These are phyloP conservation scores for Fonsecaea erecta DNA, from an alignment of 2,329 filamentous ascomycete species.

Conservation along the genomic window DNA sequence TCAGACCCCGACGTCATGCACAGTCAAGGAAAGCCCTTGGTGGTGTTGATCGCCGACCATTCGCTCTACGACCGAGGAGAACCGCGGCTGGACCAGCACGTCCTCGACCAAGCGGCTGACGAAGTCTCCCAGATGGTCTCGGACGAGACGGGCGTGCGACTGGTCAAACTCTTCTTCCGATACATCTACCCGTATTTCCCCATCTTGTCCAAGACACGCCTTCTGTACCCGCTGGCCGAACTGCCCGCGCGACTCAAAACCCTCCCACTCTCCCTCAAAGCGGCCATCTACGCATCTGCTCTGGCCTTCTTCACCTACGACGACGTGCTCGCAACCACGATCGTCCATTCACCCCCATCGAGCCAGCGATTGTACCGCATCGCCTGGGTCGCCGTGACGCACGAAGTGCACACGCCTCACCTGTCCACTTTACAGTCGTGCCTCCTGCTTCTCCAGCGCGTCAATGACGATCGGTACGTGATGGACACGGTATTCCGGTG, in stretches of 20 bases:
- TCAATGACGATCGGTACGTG: constrained; percentile 13
- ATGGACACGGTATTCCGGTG: constrained; percentile 23
- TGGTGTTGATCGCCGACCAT: constrained; percentile 17
- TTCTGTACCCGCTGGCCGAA: constrained; percentile 14
- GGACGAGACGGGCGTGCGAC: constrained; percentile 5
- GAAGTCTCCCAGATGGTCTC: constrained; percentile 16
- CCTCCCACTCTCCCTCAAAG: constrained; percentile 35
- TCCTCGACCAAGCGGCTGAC: constrained; percentile 10
- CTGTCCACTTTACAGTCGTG: constrained; percentile 21
- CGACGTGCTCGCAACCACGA: constrained; percentile 23
- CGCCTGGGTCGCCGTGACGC: constrained; percentile 14
- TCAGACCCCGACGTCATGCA: constrained; percentile 8
- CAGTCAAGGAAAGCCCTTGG: constrained; percentile 8
- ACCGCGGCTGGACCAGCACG: constrained; percentile 11
- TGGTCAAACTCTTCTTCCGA: constrained; percentile 18
- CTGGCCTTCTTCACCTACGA: constrained; percentile 43
- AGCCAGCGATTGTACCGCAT: constrained; percentile 24
- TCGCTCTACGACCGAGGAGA: constrained; percentile 17
- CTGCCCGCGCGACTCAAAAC: constrained; percentile 9
- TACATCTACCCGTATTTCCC: constrained; percentile 25
- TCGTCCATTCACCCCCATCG: constrained; percentile 20
- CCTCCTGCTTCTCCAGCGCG: constrained; percentile 19
- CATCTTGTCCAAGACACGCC: constrained; percentile 11
- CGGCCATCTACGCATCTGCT: constrained; percentile 43
- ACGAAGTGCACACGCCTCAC: constrained; percentile 22